These are phyloP conservation scores for Fusarium luffae DNA, from an alignment of 2,329 filamentous ascomycete species.

Conservation along the genomic window DNA sequence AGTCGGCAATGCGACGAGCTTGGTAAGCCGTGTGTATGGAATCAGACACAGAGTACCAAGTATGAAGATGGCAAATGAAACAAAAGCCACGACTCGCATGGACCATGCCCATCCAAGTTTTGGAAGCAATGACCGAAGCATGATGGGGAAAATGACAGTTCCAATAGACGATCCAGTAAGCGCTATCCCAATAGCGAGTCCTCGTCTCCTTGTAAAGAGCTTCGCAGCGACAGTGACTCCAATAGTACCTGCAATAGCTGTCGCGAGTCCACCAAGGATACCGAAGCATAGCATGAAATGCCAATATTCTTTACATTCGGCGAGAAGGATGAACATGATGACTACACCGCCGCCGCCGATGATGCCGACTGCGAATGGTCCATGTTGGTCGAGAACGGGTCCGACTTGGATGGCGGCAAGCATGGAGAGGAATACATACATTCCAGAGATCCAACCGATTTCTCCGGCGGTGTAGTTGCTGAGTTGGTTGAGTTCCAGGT, in stretches of 20 bases:
- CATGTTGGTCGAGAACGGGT: constrained; percentile 6
- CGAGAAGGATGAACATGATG: constrained; percentile 2
- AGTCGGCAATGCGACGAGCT: background rate
- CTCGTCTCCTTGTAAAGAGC: constrained; percentile 6
- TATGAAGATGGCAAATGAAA: background rate
- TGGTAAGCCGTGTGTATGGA: constrained; percentile 5
- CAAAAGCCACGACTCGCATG: background rate
- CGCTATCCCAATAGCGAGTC: constrained; percentile 10
- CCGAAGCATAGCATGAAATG: constrained; percentile 16
- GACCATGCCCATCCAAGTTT: constrained; percentile 15
- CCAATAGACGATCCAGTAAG: constrained; percentile 2
- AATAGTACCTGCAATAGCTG: constrained; percentile 10
- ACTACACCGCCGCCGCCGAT: background rate
- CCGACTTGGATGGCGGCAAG: constrained; percentile 7
- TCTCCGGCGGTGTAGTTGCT: constrained; percentile 12
- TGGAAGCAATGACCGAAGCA: constrained; percentile 3
- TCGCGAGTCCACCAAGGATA: background rate
- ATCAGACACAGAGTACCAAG: background rate
- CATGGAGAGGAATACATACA: constrained; percentile 18
- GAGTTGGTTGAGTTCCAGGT: constrained; percentile 17
- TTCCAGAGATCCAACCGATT: constrained; percentile 11
- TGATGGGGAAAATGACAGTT: constrained; percentile 15
- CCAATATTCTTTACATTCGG: constrained; percentile 12
- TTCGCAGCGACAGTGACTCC: constrained; percentile 14
- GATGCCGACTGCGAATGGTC: constrained; percentile 4